Conservation (phyloP, 331 rosid species). For the Pyrus hybrid region DNA sequence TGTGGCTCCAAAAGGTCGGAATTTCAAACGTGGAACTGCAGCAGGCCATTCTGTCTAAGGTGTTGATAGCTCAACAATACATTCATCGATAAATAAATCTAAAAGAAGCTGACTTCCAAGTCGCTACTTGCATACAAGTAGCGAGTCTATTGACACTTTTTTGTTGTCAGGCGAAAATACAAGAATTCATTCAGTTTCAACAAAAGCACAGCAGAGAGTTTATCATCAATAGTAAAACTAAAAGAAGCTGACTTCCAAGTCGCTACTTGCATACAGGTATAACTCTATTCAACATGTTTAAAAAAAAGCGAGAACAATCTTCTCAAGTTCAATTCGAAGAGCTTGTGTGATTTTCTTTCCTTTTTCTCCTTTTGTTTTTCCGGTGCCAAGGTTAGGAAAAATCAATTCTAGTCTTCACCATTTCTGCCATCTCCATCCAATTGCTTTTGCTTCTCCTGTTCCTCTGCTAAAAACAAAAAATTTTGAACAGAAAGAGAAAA, state of each 20-base stretch:
- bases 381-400: background rate
- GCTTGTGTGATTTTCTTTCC: background rate
- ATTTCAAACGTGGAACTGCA: background rate
- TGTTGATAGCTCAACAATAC: background rate
- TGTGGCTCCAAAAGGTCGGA: background rate
- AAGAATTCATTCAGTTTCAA: background rate
- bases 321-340: background rate
- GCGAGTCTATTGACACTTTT: background rate
- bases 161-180: background rate
- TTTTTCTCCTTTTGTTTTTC: background rate
- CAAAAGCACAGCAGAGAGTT: background rate
- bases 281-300: background rate
- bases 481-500: background rate
- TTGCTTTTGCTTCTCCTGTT: constrained; percentile 71
- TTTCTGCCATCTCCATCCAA: constrained; percentile 52
- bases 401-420: constrained; percentile 28
- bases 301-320: background rate
- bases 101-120: too few relatives aligned
- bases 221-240: background rate
- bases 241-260: background rate
- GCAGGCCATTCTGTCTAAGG: background rate
- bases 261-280: background rate
- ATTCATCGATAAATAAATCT: too few relatives aligned
- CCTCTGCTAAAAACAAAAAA: constrained; percentile 35
- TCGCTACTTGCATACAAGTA: too few relatives aligned